A percentile compares a stretch with the other conserved stretches of the same genome.
Conservation (phyloP, 805 yeast species). For the Pichia cabralensis region DNA sequence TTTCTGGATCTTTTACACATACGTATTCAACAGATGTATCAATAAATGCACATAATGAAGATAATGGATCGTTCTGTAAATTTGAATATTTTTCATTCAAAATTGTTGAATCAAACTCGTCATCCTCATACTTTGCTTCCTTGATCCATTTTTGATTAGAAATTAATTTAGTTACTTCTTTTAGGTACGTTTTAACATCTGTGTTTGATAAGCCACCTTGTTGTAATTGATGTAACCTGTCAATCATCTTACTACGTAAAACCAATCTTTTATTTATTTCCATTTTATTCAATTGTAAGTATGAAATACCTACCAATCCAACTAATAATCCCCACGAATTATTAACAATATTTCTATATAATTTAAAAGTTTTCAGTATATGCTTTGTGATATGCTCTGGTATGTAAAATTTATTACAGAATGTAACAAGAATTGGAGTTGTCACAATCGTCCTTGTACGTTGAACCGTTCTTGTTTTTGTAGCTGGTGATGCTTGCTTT, state of each 20-base stretch:
- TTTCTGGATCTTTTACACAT: neutral
- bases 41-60: conserved; percentile 3
- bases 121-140: conserved; percentile 26
- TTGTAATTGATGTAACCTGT: conserved; percentile 42
- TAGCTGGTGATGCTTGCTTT: conserved; percentile 2
- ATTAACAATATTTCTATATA: conserved; percentile 42
- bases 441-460: conserved; percentile 13
- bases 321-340: conserved; percentile 64
- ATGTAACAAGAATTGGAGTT: conserved; percentile 32
- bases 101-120: no score
- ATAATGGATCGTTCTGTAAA: no score
- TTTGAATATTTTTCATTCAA: no score
- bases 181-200: conserved; percentile 44
- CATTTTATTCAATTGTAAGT: conserved; percentile 41
- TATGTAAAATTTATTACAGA: conserved; percentile 56
- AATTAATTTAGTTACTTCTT: conserved; percentile 42
- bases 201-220: conserved; percentile 40
- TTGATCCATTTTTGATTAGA: conserved; percentile 54
- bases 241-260: conserved; percentile 35
- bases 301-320: conserved; percentile 54
- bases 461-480: no score
- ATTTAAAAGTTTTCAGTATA: conserved; percentile 40
- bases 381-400: conserved; percentile 42
- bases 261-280: conserved; percentile 38
- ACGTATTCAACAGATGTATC: neutral